Percentiles rank a stretch among this genome's conserved stretches.
Conservation (phyloP, 2,329 filamentous ascomycete species). For the Stenocarpella maydis region DNA sequence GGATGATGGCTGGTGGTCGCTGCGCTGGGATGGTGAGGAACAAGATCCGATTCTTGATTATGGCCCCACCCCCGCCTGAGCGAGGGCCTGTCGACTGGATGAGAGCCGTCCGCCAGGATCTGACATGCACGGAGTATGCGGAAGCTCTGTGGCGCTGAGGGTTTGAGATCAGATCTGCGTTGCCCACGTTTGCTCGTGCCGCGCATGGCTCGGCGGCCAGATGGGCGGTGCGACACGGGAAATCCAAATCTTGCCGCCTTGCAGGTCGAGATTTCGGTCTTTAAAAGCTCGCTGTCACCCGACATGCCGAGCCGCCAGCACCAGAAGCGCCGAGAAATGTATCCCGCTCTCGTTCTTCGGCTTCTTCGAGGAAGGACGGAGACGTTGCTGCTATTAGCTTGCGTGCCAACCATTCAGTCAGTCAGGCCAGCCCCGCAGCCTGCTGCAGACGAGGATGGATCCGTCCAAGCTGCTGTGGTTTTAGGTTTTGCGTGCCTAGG, state of each 20-base stretch:
- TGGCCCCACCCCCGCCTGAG: background rate
- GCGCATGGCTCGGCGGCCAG: background rate
- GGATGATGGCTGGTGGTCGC: background rate
- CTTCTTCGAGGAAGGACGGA: conserved; percentile 19
- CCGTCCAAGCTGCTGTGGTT: conserved; percentile 24
- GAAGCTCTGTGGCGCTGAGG: conserved; percentile 27
- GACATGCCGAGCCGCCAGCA: conserved; percentile 14
- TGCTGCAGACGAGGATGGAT: conserved; percentile 23
- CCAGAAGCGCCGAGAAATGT: conserved; percentile 15
- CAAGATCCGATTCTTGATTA: background rate
- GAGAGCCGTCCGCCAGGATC: conserved; percentile 21
- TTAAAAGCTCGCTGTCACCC: background rate
- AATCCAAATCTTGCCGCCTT: conserved; percentile 15
- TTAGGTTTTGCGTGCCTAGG: conserved; percentile 7
- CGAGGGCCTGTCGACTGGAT: conserved; percentile 22
- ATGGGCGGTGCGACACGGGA: conserved; percentile 16
- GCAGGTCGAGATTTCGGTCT: background rate
- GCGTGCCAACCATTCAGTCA: background rate
- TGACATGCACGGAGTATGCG: background rate
- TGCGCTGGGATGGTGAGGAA: background rate
- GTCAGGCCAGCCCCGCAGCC: background rate
- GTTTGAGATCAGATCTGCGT: conserved; percentile 31
- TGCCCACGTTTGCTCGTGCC: conserved; percentile 26
- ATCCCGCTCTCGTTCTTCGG: conserved; percentile 24
- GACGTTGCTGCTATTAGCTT: background rate